Evolutionary conservation across 1,139 yeast species (phyloP), one percentile per base, ranked within the genome.

Genomic region (Scheffersomyces cryptocercus): DNA sequence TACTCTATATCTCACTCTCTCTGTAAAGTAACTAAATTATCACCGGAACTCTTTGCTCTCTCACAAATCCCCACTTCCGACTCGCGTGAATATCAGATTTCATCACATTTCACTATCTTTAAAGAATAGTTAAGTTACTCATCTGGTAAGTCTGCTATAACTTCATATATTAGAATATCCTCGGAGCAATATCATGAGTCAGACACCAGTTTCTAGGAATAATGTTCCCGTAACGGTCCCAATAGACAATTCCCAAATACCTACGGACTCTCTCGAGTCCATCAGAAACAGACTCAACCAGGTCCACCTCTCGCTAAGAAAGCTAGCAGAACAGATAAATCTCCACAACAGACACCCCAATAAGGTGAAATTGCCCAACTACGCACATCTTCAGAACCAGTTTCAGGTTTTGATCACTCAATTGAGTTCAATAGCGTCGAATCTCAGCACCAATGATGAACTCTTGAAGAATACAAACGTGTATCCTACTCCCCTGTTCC

Each of bases 331-430:
- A 37, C 79, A 73, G 50, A 62, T 73, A 35, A 68, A 67, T 46
- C 65, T 65, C 44, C 73, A 72, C 46, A 70, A 64, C 50, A 51
- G 78, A 44, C 68, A 68, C 45, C 76, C 73, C 7, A 63, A 57
- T 20, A 68, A 65, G 41, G 65, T 67, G 29, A 68, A 62, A 44
- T 54, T 72, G 11, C 79, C 79, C n/a, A 61, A 64, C 29, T 73
- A 72, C 50, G 67, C 65, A 11, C 73, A 68, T 45, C 65, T 71
- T 47, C 97, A 88, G 55, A 84, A 85, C 49, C 98, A 91, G 62
- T 81, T 89, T 56, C 89, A 84, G 54, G 89, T 91, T 32, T 77
- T 90, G 14, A 65, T 90, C 30, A 87, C 96, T 11, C 98, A 93
- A 60, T 68, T 91, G 39, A 79, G 81, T 33, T 83, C 96, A 1